These are phyloP conservation scores for Mortierella sp. DNA, from an alignment of 371 early-diverging fungal genomes.

Conservation along the genomic window DNA sequence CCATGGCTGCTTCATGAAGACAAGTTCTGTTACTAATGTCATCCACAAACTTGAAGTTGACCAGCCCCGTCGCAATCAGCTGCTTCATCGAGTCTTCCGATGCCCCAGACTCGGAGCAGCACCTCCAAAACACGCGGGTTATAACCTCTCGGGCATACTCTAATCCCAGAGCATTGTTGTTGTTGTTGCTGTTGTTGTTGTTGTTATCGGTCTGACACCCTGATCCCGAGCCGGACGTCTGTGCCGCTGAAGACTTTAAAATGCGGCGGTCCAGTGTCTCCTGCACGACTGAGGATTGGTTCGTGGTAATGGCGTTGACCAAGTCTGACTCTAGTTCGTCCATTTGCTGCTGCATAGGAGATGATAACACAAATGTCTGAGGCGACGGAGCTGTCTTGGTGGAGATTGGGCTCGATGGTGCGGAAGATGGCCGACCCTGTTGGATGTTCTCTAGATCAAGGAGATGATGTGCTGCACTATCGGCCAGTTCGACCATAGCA, in stretches of 20 bases:
- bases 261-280: slow-evolving; percentile 73
- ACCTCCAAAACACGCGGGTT: slow-evolving; percentile 87
- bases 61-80: slow-evolving; percentile 71
- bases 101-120: slow-evolving; percentile 77
- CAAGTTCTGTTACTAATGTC: slow-evolving; percentile 93
- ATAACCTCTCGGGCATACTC: slow-evolving; percentile 62
- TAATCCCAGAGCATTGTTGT: slow-evolving; percentile 8
- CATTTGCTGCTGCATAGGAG: slow-evolving; percentile 45
- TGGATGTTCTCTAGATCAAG: slow-evolving; percentile 44
- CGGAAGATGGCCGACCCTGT: slow-evolving; percentile 56
- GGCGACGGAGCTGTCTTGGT: slow-evolving; percentile 47
- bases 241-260: slow-evolving; percentile 1
- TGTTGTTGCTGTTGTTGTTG: slow-evolving; percentile 10
- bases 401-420: slow-evolving; percentile 40
- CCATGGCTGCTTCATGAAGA: slow-evolving; percentile 91
- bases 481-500: slow-evolving; percentile 89
- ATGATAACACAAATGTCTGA: slow-evolving; percentile 16
- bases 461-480: slow-evolving; percentile 72
- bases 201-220: neutral
- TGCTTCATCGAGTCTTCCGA: slow-evolving; percentile 66
- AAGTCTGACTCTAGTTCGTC: slow-evolving; percentile 50
- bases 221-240: neutral
- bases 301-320: slow-evolving; percentile 59
- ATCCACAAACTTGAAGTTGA: slow-evolving; percentile 85
- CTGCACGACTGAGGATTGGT: slow-evolving; percentile 62